phyloP scores from a whole-genome alignment of 805 yeast species.

The Tetrapisispora namnaoensis region DNA sequence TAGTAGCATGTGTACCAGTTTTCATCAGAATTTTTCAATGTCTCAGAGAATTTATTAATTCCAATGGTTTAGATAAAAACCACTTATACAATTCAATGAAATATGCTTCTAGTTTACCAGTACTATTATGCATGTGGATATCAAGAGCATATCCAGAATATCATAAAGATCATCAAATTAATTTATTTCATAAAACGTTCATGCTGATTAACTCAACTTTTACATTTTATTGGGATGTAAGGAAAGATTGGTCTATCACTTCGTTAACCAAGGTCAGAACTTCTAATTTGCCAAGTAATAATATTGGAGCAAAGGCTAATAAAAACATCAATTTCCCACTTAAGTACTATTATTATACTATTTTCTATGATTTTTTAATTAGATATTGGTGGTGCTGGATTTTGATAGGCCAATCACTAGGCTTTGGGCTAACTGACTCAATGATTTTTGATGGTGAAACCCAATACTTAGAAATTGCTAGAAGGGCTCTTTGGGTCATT shows the following conservation, averaged over 20 bases:
- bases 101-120: slow-evolving; percentile 57
- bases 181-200: slow-evolving; percentile 27
- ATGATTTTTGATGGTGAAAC: slow-evolving; percentile 37
- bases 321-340: slow-evolving; percentile 12
- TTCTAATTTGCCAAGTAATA: background rate
- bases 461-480: slow-evolving; percentile 62
- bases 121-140: slow-evolving; percentile 32
- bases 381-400: slow-evolving; percentile 70
- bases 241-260: slow-evolving; percentile 77
- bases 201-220: slow-evolving; percentile 61
- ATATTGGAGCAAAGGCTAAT: background rate
- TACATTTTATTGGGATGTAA: slow-evolving; percentile 82
- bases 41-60: slow-evolving; percentile 45
- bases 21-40: slow-evolving; percentile 79
- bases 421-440: background rate
- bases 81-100: slow-evolving; percentile 68
- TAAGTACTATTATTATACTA: slow-evolving; percentile 43
- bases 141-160: slow-evolving; percentile 8
- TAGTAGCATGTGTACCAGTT: slow-evolving; percentile 45
- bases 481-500: slow-evolving; percentile 88
- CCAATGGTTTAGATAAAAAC: slow-evolving; percentile 31
- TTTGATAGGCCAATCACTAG: slow-evolving; percentile 20
- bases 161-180: background rate
- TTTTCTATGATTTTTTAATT: slow-evolving; percentile 49
- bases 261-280: slow-evolving; percentile 31